Base-by-base conservation (phyloP, 805 yeast species). In the Spathaspora sp. region DNA sequence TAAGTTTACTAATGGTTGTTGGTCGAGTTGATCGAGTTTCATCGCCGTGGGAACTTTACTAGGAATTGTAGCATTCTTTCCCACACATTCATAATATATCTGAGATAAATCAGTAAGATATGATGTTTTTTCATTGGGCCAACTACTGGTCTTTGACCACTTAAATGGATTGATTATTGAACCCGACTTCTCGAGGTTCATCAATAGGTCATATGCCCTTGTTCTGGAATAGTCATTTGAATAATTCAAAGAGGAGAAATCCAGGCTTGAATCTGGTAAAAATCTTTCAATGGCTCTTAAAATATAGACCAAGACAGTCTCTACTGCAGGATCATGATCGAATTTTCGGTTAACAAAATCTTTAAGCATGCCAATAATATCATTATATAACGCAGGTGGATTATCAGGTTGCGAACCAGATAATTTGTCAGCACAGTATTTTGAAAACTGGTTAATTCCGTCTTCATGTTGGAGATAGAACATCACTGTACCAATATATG, bases 281-380 rank as follows among this genome's bases (percentile, higher is more conserved):
- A 32, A 10, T 28, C 17, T 16, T 44, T 70, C 73, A 7, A 70
- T 57, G 32, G 57, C 50, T 42, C 77, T 55, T 14, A 74, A 60
- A 2, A 73, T 54, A 9, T 63, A 59, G 7, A 67, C 70, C 16
- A 83, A 67, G 19, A 80, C 63, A 0, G 89, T 76, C 49, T 79
- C 82, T 6, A 78, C 64, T 12, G 65, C 64, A 2, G 69, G 72
- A 18, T 77, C 75, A 59, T 80, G 77, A 16, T 68, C 60, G 31
- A 78, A 59, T 46, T 83, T 82, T 0, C 83, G 86, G 6, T 81
- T 79, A 2, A 81, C 75, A 61, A 80, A 86, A 42, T 80, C 79
- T 53, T 76, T 78, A 49, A 86, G 60, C 46, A 85, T 55, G 18
- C 67, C 69, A 12, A 84, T 60, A 3, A 80, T 65, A 1, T 73